These are phyloP conservation scores for Backusella mclennaniae DNA, from an alignment of 192 early-diverging fungal genomes.

Conservation along the genomic window DNA sequence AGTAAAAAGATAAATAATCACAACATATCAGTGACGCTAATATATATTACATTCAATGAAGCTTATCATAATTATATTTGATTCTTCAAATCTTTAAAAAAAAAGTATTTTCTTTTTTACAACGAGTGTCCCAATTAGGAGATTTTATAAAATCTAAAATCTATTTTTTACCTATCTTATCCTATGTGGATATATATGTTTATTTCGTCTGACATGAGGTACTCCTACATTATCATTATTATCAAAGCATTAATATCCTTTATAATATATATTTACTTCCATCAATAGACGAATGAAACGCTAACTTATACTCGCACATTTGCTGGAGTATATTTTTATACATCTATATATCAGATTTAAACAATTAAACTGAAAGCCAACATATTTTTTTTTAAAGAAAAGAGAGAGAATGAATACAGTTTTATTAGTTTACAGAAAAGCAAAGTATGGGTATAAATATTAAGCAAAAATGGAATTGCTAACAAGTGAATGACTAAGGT, in stretches of 20 bases:
- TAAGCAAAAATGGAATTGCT: not conserved
- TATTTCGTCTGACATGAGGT: not conserved
- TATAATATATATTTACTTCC: not conserved
- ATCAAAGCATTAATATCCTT: not conserved
- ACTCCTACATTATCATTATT: too few species aligned
- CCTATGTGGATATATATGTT: not conserved
- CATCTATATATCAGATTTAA: not conserved
- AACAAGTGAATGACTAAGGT: not conserved
- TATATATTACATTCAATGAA: not conserved
- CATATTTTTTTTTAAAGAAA: not conserved
- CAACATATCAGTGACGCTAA: too few species aligned
- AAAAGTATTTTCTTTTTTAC: not conserved
- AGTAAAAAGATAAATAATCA: too few species aligned
- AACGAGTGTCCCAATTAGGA: not conserved
- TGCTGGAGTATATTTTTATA: not conserved
- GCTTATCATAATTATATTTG: not conserved
- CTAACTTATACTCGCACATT: not conserved
- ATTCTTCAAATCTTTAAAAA: not conserved
- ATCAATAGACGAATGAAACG: not conserved
- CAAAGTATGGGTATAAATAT: not conserved
- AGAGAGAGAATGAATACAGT: not conserved
- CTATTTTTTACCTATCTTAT: too few species aligned
- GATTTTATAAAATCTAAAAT: not conserved
- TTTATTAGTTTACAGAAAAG: not conserved
- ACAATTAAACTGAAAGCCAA: not conserved